Percentiles rank a stretch among this genome's conserved stretches.
Evolutionary conservation across 2,329 filamentous ascomycete species (phyloP).

Genomic region (Ceratocystis ficicola): DNA sequence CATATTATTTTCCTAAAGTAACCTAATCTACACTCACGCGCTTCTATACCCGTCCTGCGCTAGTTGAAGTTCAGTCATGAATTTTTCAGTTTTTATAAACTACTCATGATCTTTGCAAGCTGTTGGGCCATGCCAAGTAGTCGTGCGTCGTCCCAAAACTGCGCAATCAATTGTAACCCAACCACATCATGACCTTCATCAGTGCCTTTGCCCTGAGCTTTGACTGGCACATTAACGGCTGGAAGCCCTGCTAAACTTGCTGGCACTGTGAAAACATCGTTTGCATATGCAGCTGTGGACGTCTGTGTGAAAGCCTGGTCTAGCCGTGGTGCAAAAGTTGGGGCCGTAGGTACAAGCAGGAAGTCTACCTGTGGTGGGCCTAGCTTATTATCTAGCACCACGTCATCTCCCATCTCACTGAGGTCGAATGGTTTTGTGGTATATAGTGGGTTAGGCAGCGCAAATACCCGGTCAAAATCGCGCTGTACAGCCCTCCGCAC

Average conservation of each 20-base stretch:
- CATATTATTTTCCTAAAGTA: constrained; percentile 7
- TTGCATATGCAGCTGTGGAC: constrained; percentile 69
- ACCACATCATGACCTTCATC: constrained; percentile 27
- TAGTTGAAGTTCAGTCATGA: not conserved
- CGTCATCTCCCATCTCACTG: constrained; percentile 45
- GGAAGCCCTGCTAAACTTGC: constrained; percentile 86
- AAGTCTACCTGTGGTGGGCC: constrained; percentile 64
- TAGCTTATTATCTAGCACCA: constrained; percentile 42
- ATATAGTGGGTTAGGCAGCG: constrained; percentile 54
- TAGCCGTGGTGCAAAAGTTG: constrained; percentile 57
- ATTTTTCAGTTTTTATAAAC: constrained; percentile 1
- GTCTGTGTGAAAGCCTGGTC: constrained; percentile 41
- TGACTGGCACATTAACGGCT: constrained; percentile 64
- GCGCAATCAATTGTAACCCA: constrained; percentile 67
- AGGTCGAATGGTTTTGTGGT: constrained; percentile 43
- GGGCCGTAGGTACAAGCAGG: constrained; percentile 75
- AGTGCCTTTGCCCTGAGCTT: constrained; percentile 21
- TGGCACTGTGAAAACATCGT: constrained; percentile 91
- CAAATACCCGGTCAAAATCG: constrained; percentile 77
- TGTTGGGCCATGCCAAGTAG: constrained; percentile 47
- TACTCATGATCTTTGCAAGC: constrained; percentile 29
- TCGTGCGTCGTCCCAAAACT: constrained; percentile 62
- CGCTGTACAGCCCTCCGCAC: constrained; percentile 69
- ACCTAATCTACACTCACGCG: constrained; percentile 10
- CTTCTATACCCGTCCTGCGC: constrained; percentile 6